Conservation (phyloP, 2,329 filamentous ascomycete species). For the Exophiala sp. region DNA sequence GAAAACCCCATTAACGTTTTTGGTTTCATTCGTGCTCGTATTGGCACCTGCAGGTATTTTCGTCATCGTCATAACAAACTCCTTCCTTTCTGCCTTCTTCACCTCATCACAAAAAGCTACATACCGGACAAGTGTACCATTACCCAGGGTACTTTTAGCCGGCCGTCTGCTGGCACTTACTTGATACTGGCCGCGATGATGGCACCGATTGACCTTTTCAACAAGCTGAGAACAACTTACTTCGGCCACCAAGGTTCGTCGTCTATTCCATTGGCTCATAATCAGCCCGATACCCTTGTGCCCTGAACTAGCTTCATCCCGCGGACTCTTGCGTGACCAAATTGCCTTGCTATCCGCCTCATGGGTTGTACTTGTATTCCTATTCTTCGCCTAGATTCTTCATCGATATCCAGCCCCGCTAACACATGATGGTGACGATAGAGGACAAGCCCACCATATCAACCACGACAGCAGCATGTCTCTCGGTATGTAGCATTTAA, state of each 20-base stretch:
- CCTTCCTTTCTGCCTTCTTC: too few relatives aligned
- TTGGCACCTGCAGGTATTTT: too few relatives aligned
- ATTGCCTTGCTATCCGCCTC: neutral
- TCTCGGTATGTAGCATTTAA: constrained; percentile 36
- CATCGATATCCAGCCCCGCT: constrained; percentile 14
- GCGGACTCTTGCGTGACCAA: neutral
- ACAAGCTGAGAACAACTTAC: constrained; percentile 20
- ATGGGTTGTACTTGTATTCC: neutral
- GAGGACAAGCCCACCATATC: constrained; percentile 36
- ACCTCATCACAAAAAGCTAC: too few relatives aligned
- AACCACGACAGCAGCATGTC: constrained; percentile 34
- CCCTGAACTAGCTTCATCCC: constrained; percentile 14
- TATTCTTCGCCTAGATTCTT: neutral
- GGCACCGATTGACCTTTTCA: constrained; percentile 17
- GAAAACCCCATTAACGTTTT: too few relatives aligned
- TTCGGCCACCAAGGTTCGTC: constrained; percentile 24
- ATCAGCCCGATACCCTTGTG: neutral
- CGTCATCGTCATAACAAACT: too few relatives aligned
- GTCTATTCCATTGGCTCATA: constrained; percentile 17
- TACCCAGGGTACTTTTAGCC: too few relatives aligned
- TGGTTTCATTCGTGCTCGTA: too few relatives aligned
- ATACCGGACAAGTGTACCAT: too few relatives aligned
- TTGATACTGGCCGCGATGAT: neutral
- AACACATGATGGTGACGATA: constrained; percentile 29
- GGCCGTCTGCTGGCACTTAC: too few relatives aligned